phyloP scores from a whole-genome alignment of 805 yeast genomes.

The Kodamaea leandrae region DNA sequence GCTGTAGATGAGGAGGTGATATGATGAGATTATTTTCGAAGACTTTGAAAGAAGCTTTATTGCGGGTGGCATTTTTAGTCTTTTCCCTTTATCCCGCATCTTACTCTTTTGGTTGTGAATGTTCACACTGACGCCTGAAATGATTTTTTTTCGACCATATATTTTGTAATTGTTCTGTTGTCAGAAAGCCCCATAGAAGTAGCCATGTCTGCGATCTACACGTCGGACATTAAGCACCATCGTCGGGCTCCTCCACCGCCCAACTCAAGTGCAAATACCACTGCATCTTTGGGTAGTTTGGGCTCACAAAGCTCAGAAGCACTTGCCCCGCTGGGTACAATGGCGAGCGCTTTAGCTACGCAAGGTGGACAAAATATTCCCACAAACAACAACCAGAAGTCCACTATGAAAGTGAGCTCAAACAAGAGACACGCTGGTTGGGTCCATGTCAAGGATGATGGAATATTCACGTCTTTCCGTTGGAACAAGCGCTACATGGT shows the following conservation, averaged over 20 bases:
- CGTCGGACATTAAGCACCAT: constrained; percentile 40
- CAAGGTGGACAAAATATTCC: neutral
- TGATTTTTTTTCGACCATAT: constrained; percentile 2
- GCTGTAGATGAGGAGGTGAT: too few relatives aligned
- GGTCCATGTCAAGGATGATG: constrained; percentile 92
- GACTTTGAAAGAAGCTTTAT: too few relatives aligned
- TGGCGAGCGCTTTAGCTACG: constrained; percentile 6
- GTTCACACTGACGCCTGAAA: neutral
- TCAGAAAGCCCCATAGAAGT: neutral
- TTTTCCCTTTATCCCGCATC: neutral
- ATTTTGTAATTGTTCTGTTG: constrained; percentile 1
- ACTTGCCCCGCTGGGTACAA: constrained; percentile 4
- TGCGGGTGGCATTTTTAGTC: too few relatives aligned
- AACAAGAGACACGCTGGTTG: constrained; percentile 61
- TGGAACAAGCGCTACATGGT: constrained; percentile 91
- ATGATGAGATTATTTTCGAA: too few relatives aligned
- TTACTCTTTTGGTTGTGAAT: neutral
- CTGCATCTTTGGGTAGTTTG: constrained; percentile 3
- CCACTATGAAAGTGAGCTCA: constrained; percentile 2
- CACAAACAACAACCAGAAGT: neutral
- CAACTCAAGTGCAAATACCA: constrained; percentile 6
- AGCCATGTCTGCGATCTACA: constrained; percentile 39
- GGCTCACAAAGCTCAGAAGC: neutral
- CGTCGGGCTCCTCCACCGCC: constrained; percentile 48
- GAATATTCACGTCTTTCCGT: constrained; percentile 72